Percentiles rank a stretch among this genome's conserved stretches.
phyloP scores from a whole-genome alignment of 192 early-diverging fungal species.

The Spinellus fusiger region DNA sequence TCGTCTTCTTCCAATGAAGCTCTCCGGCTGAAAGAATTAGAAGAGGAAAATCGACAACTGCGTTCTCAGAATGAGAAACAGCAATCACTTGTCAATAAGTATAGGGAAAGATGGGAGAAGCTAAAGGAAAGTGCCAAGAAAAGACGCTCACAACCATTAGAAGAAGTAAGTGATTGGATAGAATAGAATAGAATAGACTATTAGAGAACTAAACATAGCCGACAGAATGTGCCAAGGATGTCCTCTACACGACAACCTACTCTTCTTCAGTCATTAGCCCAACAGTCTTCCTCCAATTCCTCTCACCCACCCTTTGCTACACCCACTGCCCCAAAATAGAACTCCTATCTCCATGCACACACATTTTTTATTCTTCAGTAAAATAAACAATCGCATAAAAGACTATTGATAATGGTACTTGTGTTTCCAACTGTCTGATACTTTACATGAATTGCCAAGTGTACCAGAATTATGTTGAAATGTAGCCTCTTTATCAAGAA shows the following conservation, averaged over 20 bases:
- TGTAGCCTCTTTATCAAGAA: slow-evolving; percentile 7
- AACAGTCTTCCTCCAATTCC: not conserved
- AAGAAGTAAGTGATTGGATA: slow-evolving; percentile 1
- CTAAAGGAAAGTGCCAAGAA: slow-evolving; percentile 70
- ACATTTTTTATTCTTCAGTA: not conserved
- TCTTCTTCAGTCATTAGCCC: not conserved
- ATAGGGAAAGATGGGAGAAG: slow-evolving; percentile 75
- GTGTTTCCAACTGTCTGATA: slow-evolving; percentile 8
- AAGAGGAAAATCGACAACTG: slow-evolving; percentile 46
- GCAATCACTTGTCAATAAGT: slow-evolving; percentile 51
- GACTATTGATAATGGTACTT: slow-evolving; percentile 8
- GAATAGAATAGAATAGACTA: too few relatives aligned
- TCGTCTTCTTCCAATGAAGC: not conserved
- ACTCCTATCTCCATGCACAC: not conserved
- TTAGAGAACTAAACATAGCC: too few relatives aligned
- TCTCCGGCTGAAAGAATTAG: slow-evolving; percentile 47
- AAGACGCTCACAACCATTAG: slow-evolving; percentile 19
- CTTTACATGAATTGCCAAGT: slow-evolving; percentile 23
- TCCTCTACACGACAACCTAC: not conserved
- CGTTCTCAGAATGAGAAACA: slow-evolving; percentile 46
- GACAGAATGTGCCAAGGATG: not conserved
- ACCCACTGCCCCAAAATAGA: not conserved
- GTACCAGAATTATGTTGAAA: slow-evolving; percentile 1
- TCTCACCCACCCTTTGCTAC: not conserved
- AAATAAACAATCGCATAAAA: too few relatives aligned